phyloP scores from a whole-genome alignment of 225 moss, liverwort and hornwort species.

The Physcomitrellopsis africana region DNA sequence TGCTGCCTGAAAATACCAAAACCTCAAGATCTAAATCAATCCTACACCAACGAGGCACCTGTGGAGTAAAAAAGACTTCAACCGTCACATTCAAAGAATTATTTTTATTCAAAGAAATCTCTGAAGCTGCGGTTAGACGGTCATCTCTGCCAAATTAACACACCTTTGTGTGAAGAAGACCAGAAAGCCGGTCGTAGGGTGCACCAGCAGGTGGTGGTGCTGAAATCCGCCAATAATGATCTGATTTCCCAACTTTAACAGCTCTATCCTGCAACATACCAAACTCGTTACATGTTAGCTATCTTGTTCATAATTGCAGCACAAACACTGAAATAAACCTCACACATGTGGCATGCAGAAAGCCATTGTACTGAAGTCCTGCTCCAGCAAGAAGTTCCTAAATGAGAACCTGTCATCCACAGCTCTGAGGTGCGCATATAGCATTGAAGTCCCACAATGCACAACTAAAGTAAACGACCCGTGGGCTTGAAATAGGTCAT shows the following conservation, averaged over 20 bases:
- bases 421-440: conserved; percentile 1
- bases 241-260: conserved; percentile 73
- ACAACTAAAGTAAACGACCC: not conserved
- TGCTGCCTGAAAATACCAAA: conserved; percentile 3
- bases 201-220: conserved; percentile 65
- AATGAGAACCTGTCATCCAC: conserved; percentile 12
- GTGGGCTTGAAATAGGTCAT: too few relatives aligned
- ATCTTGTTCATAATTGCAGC: not conserved
- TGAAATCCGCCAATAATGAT: conserved; percentile 81
- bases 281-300: conserved; percentile 1
- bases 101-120: not conserved
- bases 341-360: conserved; percentile 4
- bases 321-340: conserved; percentile 1
- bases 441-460: not conserved
- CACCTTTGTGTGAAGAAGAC: conserved; percentile 87
- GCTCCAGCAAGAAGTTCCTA: conserved; percentile 14
- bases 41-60: conserved; percentile 13
- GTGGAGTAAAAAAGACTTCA: not conserved
- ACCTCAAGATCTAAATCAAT: not conserved
- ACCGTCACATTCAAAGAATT: not conserved
- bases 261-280: conserved; percentile 74
- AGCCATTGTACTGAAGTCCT: not conserved
- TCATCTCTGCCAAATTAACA: not conserved
- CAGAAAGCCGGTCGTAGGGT: conserved; percentile 75
- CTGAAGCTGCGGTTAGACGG: not conserved